Percentiles rank a stretch among this genome's conserved stretches.
Evolutionary conservation across 192 early-diverging fungal species (phyloP).

Genomic region (Backusella tarrabulga): DNA sequence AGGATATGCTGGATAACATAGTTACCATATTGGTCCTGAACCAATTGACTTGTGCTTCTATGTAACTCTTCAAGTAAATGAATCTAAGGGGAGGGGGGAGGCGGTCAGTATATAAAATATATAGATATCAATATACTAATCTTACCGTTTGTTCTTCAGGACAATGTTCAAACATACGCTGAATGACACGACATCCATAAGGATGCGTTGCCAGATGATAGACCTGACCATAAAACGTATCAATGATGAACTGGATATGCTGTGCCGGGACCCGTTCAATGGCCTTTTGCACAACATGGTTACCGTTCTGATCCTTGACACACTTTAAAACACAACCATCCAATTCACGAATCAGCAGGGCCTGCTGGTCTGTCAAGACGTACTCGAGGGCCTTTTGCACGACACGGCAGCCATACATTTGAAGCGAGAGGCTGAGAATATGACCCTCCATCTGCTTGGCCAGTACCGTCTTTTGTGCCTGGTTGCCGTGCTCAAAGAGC

Average conservation of each 20-base stretch:
- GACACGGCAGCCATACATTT: constrained; percentile 99
- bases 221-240: constrained; percentile 96
- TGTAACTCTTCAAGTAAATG: constrained; percentile 96
- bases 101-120: not conserved
- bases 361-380: constrained; percentile 89
- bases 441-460: constrained; percentile 98
- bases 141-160: constrained; percentile 75
- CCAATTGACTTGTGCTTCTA: constrained; percentile 85
- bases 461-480: constrained; percentile 86
- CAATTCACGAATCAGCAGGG: constrained; percentile 84
- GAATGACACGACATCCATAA: constrained; percentile 99
- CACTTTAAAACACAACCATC: constrained; percentile 97
- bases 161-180: constrained; percentile 99
- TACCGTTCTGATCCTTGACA: constrained; percentile 99
- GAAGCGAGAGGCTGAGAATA: constrained; percentile 87
- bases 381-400: constrained; percentile 99
- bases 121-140: not conserved
- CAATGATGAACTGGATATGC: constrained; percentile 95
- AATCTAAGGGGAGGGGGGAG: constrained; percentile 33
- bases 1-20: constrained; percentile 99
- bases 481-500: constrained; percentile 98
- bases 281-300: constrained; percentile 99
- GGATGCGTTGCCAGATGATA: constrained; percentile 96
- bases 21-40: constrained; percentile 99
- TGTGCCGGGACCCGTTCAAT: constrained; percentile 93